phyloP scores from a whole-genome alignment of 352 stramenopile species.

The Phytophthora tubulina region DNA sequence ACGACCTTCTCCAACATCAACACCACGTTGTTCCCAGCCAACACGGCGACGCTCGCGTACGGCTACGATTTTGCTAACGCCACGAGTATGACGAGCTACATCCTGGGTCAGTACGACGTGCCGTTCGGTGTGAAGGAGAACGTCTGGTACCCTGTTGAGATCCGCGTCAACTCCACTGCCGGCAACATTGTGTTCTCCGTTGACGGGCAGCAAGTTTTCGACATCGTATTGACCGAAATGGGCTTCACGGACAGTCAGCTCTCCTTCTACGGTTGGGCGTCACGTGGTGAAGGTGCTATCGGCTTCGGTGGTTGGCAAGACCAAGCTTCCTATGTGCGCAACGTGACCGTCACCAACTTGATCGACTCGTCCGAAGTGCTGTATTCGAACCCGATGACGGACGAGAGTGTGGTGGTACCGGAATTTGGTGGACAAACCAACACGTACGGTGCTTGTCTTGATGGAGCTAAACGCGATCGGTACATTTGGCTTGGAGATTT shows the following conservation, averaged over 20 bases:
- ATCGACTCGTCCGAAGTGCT: conserved; percentile 27
- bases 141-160: conserved; percentile 70
- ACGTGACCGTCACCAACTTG: conserved; percentile 28
- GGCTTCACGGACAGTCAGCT: conserved; percentile 26
- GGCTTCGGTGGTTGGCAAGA: conserved; percentile 40
- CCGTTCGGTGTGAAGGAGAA: conserved; percentile 81
- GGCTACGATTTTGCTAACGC: conserved; percentile 45
- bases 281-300: conserved; percentile 33
- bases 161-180: conserved; percentile 66
- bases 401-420: conserved; percentile 31
- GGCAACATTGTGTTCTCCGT: conserved; percentile 44
- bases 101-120: conserved; percentile 46
- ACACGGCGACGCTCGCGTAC: conserved; percentile 37
- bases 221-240: conserved; percentile 41
- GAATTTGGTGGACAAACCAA: conserved; percentile 40
- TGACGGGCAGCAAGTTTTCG: conserved; percentile 37
- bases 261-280: conserved; percentile 37
- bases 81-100: conserved; percentile 44
- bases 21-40: conserved; percentile 44
- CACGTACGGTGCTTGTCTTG: conserved; percentile 37
- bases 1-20: conserved; percentile 44
- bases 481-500: conserved; percentile 50
- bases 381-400: conserved; percentile 45
- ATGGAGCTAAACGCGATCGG: conserved; percentile 43
- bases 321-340: conserved; percentile 38